Base-by-base conservation (phyloP, 768 basidiomycete genomes). In the Auricularia cornea region DNA sequence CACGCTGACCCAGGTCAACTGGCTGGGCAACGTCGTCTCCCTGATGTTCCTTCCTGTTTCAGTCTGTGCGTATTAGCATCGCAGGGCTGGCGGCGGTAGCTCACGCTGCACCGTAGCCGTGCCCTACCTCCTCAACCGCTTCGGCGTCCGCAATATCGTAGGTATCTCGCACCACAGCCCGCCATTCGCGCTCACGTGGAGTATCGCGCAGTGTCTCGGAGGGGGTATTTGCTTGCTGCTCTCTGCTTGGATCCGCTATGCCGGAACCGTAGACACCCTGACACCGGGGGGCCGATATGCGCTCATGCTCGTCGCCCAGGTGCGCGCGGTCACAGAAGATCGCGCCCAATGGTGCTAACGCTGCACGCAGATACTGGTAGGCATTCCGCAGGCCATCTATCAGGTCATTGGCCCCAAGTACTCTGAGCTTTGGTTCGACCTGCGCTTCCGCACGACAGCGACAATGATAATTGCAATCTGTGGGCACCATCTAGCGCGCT, bases 361-460 rank as follows among this genome's bases (percentile, higher is more conserved):
- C 1, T 40, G 48, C 26, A 41, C 14, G 31, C 63, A 91, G 89
- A 67, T 86, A 18, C 79, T 92, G 44, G 79, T 83, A 6, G 83
- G 83, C 1, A 72, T 90, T 56, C 77, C 88, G 2, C 88, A 90
- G 69, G 85, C 90, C 2, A 76, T 86, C 16, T 92, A 84, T 72
- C 90, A 90, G 73, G 82, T 93, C 29, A 75, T 92, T 10, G 88
- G 88, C 4, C 89, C 92, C 1, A 86, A 83, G 60, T 94, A 88
- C 72, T 92, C 91, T 0, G 89, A 94, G 70, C 83, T 75, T 33
- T 94, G 92, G 92, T 94, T 94, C 68, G 84, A 88, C 65, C 74
- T 92, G 57, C 77, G 82, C 64, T 84, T 87, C 16, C 80, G 92
- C 48, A 92, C 88, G 2, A 92, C 91, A 0, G 89, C 89, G 14